Evolutionary conservation across 345 rosid genomes (phyloP).

Genomic region (Excoecaria agallocha): DNA sequence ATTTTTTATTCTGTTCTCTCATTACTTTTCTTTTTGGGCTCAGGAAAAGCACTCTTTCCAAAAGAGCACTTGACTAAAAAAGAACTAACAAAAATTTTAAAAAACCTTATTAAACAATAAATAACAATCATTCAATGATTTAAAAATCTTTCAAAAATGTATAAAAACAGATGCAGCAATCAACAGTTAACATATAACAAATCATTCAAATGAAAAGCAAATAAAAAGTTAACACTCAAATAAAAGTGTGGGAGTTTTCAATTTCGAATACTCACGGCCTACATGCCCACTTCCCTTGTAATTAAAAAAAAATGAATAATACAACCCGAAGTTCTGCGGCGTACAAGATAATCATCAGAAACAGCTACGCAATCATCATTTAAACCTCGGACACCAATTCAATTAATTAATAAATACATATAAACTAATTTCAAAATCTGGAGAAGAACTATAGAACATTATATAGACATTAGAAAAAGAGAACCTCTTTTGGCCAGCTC

Average conservation of each 20-base stretch:
- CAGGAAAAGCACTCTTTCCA: neutral
- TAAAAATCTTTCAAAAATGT: neutral
- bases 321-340: neutral
- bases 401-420: neutral
- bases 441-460: too few relatives aligned
- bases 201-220: neutral
- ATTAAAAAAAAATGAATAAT: neutral
- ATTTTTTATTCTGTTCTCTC: neutral
- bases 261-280: too few relatives aligned
- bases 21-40: neutral
- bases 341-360: neutral
- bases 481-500: conserved; percentile 67
- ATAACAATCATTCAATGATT: neutral
- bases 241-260: too few relatives aligned
- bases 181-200: neutral
- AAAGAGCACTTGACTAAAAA: neutral
- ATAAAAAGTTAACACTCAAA: too few relatives aligned
- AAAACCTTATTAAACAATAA: neutral
- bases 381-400: neutral
- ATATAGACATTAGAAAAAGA: neutral
- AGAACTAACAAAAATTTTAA: neutral
- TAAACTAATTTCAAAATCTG: too few relatives aligned
- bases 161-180: neutral
- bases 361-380: neutral
- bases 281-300: too few relatives aligned